Percentiles rank a stretch among this genome's conserved stretches.
phyloP scores from a whole-genome alignment of 2,329 filamentous ascomycete species.

The Hymenotorrendiella dingleyae region DNA sequence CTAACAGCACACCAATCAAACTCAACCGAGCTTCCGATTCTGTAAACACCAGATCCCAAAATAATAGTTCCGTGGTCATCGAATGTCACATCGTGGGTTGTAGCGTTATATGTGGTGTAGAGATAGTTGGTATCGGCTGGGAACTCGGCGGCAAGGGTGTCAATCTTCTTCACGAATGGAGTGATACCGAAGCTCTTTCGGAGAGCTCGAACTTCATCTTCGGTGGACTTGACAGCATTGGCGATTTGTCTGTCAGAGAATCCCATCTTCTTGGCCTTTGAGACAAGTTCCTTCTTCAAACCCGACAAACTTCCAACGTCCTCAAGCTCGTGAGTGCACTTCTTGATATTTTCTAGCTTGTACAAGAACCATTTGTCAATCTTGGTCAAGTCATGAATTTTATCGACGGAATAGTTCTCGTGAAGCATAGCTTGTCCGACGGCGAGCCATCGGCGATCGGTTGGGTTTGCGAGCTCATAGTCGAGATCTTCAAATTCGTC shows the following conservation, averaged over 20 bases:
- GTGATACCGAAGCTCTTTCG: conserved; percentile 82
- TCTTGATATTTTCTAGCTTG: conserved; percentile 96
- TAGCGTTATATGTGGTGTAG: conserved; percentile 88
- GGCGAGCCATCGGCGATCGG: conserved; percentile 93
- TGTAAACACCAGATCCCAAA: conserved; percentile 91
- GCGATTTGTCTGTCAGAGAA: conserved; percentile 98
- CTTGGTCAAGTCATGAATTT: conserved; percentile 88
- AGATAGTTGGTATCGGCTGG: conserved; percentile 10
- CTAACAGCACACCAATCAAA: conserved; percentile 99
- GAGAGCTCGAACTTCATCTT: conserved; percentile 82
- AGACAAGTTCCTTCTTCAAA: conserved; percentile 80
- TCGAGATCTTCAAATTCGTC: conserved; percentile 93
- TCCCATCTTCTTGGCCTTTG: conserved; percentile 93
- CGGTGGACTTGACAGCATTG: conserved; percentile 73
- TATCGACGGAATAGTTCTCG: conserved; percentile 90
- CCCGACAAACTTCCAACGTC: conserved; percentile 75
- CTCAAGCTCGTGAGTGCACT: conserved; percentile 82
- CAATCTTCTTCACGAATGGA: conserved; percentile 97
- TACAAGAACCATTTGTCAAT: conserved; percentile 99
- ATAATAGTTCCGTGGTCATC: conserved; percentile 87
- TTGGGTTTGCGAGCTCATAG: conserved; percentile 83
- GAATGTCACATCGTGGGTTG: conserved; percentile 87
- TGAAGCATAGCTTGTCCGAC: conserved; percentile 97
- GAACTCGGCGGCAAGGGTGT: conserved; percentile 84
- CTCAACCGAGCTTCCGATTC: conserved; percentile 95